Evolutionary conservation across 345 rosid species (phyloP).

Genomic region (Eucalyptus marginata): DNA sequence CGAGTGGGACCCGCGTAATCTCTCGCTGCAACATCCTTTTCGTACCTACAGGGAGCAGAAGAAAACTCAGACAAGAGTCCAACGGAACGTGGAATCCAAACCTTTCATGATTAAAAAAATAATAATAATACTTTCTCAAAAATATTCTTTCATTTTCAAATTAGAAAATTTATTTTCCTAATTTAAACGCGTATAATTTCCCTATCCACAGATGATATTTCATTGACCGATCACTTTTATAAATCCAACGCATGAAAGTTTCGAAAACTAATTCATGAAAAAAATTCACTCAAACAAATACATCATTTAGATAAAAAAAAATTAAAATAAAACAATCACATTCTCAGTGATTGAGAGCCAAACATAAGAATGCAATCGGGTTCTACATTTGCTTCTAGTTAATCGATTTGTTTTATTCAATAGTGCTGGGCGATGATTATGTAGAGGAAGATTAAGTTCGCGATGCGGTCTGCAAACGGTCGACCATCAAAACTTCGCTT

Average conservation of each 20-base stretch:
- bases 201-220: not conserved
- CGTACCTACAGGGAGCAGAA: not conserved
- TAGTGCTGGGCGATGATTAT: not conserved
- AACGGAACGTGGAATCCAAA: not conserved
- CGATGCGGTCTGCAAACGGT: accelerated
- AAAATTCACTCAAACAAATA: not conserved
- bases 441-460: not conserved
- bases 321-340: no score
- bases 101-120: not conserved
- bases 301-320: not conserved
- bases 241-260: not conserved
- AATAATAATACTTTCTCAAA: no score
- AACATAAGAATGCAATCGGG: accelerated
- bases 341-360: not conserved
- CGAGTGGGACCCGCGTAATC: not conserved
- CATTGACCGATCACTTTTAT: not conserved
- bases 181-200: not conserved
- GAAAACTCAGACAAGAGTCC: not conserved
- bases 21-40: not conserved
- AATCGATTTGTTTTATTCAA: not conserved
- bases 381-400: not conserved
- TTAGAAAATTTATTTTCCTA: accelerated
- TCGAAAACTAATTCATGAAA: not conserved
- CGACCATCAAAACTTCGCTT: not conserved
- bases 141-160: not conserved